A percentile compares a stretch with the other conserved stretches of the same genome.
phyloP scores from a whole-genome alignment of 140 eudicot genomes.

The Flaveria floridana region DNA sequence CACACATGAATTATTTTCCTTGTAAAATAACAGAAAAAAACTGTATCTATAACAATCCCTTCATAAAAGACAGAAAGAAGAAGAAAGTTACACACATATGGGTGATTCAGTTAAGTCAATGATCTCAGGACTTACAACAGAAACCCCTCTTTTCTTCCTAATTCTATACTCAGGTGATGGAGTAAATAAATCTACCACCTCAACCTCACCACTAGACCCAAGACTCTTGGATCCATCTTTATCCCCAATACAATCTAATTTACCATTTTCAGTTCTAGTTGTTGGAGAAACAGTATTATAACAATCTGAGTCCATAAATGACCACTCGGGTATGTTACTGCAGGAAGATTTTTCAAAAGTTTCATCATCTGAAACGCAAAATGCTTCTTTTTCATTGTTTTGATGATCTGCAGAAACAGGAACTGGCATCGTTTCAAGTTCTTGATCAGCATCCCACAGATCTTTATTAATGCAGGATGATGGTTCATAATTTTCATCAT shows the following conservation, averaged over 20 bases:
- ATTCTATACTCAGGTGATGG: conserved; percentile 52
- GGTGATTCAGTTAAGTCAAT: conserved; percentile 83
- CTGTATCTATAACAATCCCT: background rate
- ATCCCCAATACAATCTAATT: background rate
- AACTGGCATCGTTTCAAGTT: background rate
- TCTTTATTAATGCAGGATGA: conserved; percentile 22
- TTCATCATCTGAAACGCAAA: conserved; percentile 28
- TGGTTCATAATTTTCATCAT: conserved; percentile 17
- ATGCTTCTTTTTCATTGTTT: conserved; percentile 16
- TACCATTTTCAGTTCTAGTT: conserved; percentile 12
- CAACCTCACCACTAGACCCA: conserved; percentile 34
- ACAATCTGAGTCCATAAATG: background rate
- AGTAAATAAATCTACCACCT: conserved; percentile 64
- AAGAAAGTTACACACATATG: conserved; percentile 37
- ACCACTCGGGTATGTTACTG: conserved; percentile 1
- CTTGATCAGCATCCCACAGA: conserved; percentile 4
- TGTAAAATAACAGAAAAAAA: conserved; percentile 7
- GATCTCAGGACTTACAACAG: conserved; percentile 39
- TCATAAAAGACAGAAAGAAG: background rate
- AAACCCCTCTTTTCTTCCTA: conserved; percentile 42
- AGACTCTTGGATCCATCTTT: conserved; percentile 15
- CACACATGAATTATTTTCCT: background rate
- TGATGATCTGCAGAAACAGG: background rate
- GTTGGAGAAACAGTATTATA: background rate
- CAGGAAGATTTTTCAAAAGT: background rate